A percentile compares a stretch with the other conserved stretches of the same genome.
Conservation (phyloP, 2,329 filamentous ascomycete species). For the Exserohilum rostratum region DNA sequence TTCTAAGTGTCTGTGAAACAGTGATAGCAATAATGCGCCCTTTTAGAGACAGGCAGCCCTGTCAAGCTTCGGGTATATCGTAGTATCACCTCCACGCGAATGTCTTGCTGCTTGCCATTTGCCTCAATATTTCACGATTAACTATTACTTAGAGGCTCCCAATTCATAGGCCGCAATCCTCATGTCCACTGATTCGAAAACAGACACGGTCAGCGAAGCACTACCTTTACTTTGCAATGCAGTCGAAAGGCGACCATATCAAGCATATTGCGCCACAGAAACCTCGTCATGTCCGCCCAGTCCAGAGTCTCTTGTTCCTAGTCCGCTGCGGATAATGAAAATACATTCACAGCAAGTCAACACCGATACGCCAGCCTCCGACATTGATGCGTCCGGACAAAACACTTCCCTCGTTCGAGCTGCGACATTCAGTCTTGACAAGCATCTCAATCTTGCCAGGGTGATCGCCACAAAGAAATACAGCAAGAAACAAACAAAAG, state of each 20-base stretch:
- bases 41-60: not conserved
- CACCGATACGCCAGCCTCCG: not conserved
- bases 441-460: not conserved
- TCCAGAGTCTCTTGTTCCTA: slow-evolving; percentile 16
- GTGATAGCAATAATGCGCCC: not conserved
- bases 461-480: not conserved
- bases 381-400: not conserved
- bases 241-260: slow-evolving; percentile 13
- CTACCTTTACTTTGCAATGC: not conserved
- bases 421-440: not conserved
- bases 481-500: slow-evolving; percentile 1
- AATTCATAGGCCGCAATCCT: not conserved
- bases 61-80: not conserved
- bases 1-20: slow-evolving; percentile 1
- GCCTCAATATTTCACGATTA: not conserved
- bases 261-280: slow-evolving; percentile 31
- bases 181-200: not conserved
- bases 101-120: too few species aligned
- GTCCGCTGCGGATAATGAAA: not conserved
- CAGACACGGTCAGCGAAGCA: slow-evolving; percentile 6
- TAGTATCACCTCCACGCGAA: not conserved
- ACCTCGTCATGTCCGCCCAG: slow-evolving; percentile 23
- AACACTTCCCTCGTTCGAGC: not conserved
- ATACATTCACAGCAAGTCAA: not conserved
- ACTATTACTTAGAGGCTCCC: not conserved